These are phyloP conservation scores for Fusarium euwallaceae DNA, from an alignment of 2,329 filamentous ascomycete genomes.

Conservation along the genomic window DNA sequence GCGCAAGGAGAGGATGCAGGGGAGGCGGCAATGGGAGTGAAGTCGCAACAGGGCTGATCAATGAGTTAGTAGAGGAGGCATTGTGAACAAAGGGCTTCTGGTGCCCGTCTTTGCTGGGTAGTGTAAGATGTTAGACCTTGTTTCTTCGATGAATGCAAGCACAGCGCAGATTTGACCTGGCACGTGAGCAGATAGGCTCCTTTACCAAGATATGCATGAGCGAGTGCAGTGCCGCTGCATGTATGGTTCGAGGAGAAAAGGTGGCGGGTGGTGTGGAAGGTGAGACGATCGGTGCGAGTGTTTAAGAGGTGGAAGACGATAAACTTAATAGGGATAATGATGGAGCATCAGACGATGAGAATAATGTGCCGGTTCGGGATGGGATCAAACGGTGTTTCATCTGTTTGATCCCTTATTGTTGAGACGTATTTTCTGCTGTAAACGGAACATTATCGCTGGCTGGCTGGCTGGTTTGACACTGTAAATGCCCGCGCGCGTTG, in stretches of 20 bases:
- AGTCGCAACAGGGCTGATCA: background rate
- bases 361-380: background rate
- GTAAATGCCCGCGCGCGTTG: background rate
- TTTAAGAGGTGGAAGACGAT: background rate
- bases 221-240: background rate
- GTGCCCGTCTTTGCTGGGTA: background rate
- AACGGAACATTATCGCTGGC: background rate
- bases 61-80: background rate
- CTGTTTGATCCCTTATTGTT: background rate
- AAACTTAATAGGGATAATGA: background rate
- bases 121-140: background rate
- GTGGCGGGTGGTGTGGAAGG: background rate
- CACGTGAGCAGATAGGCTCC: constrained; percentile 5
- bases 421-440: background rate
- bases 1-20: background rate
- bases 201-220: background rate
- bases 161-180: background rate
- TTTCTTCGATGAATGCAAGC: background rate
- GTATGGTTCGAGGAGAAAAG: background rate
- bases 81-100: background rate
- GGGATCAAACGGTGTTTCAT: background rate
- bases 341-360: background rate
- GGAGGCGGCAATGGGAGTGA: background rate
- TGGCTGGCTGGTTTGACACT: background rate
- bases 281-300: background rate